phyloP scores from a whole-genome alignment of 306 rosid genomes.

The Corylus avellana region DNA sequence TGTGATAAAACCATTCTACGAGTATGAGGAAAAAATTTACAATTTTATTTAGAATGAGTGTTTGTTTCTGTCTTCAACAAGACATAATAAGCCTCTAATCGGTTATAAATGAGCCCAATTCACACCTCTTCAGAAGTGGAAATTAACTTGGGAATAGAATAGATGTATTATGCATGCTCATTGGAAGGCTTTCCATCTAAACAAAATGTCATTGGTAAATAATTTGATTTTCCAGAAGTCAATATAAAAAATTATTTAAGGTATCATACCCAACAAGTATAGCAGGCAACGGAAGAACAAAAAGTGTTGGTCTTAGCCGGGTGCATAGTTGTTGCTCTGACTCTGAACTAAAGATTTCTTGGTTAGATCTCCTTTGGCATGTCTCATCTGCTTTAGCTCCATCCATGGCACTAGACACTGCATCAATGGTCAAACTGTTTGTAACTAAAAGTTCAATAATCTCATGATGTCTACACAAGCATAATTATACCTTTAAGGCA shows the following conservation, averaged over 20 bases:
- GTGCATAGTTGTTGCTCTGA: constrained; percentile 64
- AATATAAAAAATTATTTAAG: neutral
- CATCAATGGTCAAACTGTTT: constrained; percentile 30
- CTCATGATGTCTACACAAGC: constrained; percentile 18
- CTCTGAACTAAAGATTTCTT: constrained; percentile 69
- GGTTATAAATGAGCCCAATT: neutral
- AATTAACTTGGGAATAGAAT: neutral
- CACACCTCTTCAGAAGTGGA: neutral
- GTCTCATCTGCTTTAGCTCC: constrained; percentile 72
- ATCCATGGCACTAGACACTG: constrained; percentile 62
- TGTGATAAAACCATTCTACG: neutral
- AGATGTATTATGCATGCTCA: neutral
- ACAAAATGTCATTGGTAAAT: neutral
- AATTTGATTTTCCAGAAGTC: neutral
- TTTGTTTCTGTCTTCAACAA: neutral
- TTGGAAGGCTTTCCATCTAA: neutral
- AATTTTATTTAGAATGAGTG: neutral
- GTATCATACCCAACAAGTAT: constrained; percentile 89
- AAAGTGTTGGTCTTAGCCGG: constrained; percentile 76
- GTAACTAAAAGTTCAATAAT: constrained; percentile 25
- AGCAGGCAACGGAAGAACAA: constrained; percentile 85
- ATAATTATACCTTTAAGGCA: constrained; percentile 63
- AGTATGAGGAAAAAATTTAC: neutral
- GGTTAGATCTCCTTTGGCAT: constrained; percentile 80
- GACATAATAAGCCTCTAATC: neutral